These are phyloP conservation scores for Paracorniculantispora psalliotae DNA, from an alignment of 2,329 filamentous ascomycete species.

Conservation along the genomic window DNA sequence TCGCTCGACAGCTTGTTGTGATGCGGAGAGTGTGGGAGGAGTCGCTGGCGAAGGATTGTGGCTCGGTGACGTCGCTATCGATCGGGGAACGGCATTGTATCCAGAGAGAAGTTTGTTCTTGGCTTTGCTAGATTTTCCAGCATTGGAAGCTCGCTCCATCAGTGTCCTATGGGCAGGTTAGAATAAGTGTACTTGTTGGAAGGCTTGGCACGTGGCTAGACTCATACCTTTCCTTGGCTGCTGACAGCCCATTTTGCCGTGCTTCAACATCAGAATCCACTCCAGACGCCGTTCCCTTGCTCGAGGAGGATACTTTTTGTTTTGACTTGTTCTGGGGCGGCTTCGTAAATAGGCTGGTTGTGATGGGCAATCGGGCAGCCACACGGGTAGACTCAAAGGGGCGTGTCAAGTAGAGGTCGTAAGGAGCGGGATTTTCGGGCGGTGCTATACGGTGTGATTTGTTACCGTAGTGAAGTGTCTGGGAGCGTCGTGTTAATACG, in stretches of 20 bases:
- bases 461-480: constrained; percentile 53
- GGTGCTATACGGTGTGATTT: constrained; percentile 43
- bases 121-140: constrained; percentile 32
- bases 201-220: background rate
- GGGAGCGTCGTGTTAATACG: constrained; percentile 9
- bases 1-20: constrained; percentile 47
- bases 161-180: constrained; percentile 30
- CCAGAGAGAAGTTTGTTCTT: constrained; percentile 41
- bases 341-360: constrained; percentile 46
- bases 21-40: constrained; percentile 44
- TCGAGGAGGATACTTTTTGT: constrained; percentile 26
- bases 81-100: constrained; percentile 33
- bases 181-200: constrained; percentile 17
- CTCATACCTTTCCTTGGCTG: constrained; percentile 32
- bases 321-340: constrained; percentile 27
- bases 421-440: constrained; percentile 41
- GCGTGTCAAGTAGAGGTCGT: constrained; percentile 53
- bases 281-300: constrained; percentile 34
- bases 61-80: constrained; percentile 50
- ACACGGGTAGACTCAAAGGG: constrained; percentile 42
- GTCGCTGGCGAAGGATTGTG: constrained; percentile 51
- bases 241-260: constrained; percentile 39
- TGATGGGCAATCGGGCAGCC: constrained; percentile 46
- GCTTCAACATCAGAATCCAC: constrained; percentile 46
- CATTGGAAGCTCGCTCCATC: constrained; percentile 29